Evolutionary conservation across 805 yeast genomes (phyloP).

Genomic region (Cyberlindnera xishuangbannaensis): DNA sequence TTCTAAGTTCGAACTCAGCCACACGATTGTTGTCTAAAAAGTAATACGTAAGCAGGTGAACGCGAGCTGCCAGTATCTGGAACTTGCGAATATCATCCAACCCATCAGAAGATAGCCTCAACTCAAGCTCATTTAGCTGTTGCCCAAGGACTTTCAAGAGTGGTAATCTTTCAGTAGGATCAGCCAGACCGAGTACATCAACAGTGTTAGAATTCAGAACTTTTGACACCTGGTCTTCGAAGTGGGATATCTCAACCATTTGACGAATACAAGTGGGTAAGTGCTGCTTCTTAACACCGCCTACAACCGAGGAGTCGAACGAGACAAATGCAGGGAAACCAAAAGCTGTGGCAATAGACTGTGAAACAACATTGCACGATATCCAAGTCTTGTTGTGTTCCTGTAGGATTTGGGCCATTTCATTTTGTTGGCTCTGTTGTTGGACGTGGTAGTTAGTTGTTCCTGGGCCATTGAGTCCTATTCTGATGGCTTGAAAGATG

Average conservation of each 20-base stretch:
- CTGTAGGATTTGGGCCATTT: conserved; percentile 34
- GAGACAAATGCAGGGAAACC: conserved; percentile 93
- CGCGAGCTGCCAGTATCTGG: conserved; percentile 63
- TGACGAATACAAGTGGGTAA: conserved; percentile 42
- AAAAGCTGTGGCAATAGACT: conserved; percentile 83
- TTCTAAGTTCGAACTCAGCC: conserved; percentile 51
- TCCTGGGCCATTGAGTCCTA: conserved; percentile 85
- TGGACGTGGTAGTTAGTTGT: conserved; percentile 36
- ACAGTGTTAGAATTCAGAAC: conserved; percentile 66
- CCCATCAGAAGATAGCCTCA: conserved; percentile 41
- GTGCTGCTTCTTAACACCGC: conserved; percentile 33
- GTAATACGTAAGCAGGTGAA: conserved; percentile 79
- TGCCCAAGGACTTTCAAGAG: conserved; percentile 61
- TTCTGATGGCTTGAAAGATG: conserved; percentile 83
- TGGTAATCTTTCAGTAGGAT: conserved; percentile 67
- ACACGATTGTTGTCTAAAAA: conserved; percentile 52
- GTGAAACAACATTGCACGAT: conserved; percentile 86
- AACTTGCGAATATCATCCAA: conserved; percentile 68
- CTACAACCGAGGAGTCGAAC: conserved; percentile 65
- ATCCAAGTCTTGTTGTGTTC: conserved; percentile 92
- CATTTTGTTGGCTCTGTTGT: conserved; percentile 29
- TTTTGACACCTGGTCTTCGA: conserved; percentile 79
- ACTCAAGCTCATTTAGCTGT: conserved; percentile 73
- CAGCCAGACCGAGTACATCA: conserved; percentile 61
- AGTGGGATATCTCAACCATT: conserved; percentile 77